Conservation (phyloP, 208 protist genomes). For the Trypanosoma cruzi region DNA sequence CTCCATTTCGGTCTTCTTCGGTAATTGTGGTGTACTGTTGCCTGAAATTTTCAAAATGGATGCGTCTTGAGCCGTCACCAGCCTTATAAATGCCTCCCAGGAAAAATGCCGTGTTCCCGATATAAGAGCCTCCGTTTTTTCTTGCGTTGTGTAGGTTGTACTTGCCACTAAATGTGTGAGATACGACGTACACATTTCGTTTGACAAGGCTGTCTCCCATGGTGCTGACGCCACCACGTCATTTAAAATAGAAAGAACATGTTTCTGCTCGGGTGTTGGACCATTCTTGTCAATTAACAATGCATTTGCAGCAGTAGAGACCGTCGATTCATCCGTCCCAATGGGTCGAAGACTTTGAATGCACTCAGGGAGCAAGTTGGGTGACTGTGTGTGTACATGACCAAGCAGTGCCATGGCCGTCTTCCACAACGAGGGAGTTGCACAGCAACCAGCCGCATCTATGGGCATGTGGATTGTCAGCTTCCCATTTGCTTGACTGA, state of each 20-base stretch:
- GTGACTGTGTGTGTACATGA: constrained; percentile 62
- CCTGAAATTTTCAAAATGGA: constrained; percentile 21
- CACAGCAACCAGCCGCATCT: constrained; percentile 70
- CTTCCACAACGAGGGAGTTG: constrained; percentile 48
- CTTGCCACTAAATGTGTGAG: constrained; percentile 76
- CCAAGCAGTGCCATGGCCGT: constrained; percentile 58
- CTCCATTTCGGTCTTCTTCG: constrained; percentile 28
- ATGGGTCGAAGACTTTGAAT: constrained; percentile 73
- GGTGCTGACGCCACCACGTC: constrained; percentile 64
- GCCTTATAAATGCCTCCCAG: constrained; percentile 46
- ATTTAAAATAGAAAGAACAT: constrained; percentile 58
- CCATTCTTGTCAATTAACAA: constrained; percentile 22
- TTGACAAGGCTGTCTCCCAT: constrained; percentile 39
- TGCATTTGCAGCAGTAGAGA: constrained; percentile 31
- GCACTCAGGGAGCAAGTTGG: constrained; percentile 45
- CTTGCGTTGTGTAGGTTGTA: constrained; percentile 52
- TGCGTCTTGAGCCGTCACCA: constrained; percentile 53
- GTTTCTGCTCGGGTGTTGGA: constrained; percentile 52
- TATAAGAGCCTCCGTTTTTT: constrained; percentile 53
- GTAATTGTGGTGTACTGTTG: background rate
- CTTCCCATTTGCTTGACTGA: constrained; percentile 63
- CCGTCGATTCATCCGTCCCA: constrained; percentile 43
- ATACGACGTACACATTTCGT: constrained; percentile 72
- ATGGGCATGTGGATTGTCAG: constrained; percentile 78
- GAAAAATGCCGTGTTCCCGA: constrained; percentile 43